Percentiles rank a stretch among this genome's conserved stretches.
Conservation (phyloP, 2,329 filamentous ascomycete genomes). For the Diplodia intermedia region DNA sequence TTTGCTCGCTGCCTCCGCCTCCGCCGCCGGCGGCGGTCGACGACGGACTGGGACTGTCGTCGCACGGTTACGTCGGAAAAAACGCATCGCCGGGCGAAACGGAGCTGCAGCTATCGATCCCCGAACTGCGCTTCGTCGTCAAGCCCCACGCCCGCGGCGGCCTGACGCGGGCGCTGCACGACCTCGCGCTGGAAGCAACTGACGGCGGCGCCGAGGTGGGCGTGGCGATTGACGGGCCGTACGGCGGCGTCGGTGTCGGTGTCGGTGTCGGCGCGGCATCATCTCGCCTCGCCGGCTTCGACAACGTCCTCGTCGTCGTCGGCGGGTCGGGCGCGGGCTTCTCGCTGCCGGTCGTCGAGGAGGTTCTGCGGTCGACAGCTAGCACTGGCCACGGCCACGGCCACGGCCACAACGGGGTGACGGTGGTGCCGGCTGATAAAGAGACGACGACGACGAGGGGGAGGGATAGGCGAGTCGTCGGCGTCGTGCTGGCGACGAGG, state of each 20-base stretch:
- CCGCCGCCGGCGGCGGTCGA: background rate
- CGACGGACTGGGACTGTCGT: background rate
- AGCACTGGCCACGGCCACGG: too few relatives aligned
- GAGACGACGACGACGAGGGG: background rate
- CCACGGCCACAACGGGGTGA: too few relatives aligned
- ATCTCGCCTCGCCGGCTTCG: conserved; percentile 45
- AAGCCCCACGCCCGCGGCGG: conserved; percentile 53
- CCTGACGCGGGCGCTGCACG: conserved; percentile 57
- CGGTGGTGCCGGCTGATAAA: too few relatives aligned
- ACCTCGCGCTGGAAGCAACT: conserved; percentile 42
- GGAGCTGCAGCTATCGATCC: too few relatives aligned
- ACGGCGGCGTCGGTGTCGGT: conserved; percentile 57
- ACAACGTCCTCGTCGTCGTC: conserved; percentile 57
- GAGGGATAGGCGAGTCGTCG: background rate
- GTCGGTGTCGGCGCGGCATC: background rate
- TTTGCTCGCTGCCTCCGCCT: conserved; percentile 56
- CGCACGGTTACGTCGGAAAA: too few relatives aligned
- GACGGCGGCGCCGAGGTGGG: conserved; percentile 51
- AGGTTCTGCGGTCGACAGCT: conserved; percentile 38
- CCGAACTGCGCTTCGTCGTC: conserved; percentile 63
- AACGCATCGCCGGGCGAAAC: too few relatives aligned
- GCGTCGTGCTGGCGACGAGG: conserved; percentile 25
- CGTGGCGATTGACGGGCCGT: conserved; percentile 62
- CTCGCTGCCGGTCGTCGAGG: conserved; percentile 58
- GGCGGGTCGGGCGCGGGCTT: conserved; percentile 65